Evolutionary conservation across 2,329 filamentous ascomycete species (phyloP), one percentile per base, ranked within the genome.

Genomic region (Beauveria pseudobassiana): DNA sequence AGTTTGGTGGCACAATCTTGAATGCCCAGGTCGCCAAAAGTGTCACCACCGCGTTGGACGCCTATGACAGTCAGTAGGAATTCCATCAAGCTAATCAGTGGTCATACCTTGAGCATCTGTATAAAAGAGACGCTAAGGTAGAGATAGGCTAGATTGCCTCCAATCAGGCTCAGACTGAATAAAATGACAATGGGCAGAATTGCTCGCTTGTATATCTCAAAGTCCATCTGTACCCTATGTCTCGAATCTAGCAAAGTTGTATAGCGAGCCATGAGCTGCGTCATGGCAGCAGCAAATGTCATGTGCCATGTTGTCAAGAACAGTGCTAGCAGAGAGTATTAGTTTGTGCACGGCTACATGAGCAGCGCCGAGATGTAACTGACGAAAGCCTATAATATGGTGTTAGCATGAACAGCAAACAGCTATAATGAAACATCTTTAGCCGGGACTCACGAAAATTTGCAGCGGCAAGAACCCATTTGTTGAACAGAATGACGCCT

Each of bases 401-500:
- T 20, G 55, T 58, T 58, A 49, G 51, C 38, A 20, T 46, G 20
- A 56, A 8, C 28, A 28, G 38, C 6, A 7, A 6, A n/a, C 38
- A n/a, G 16, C 6, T 1, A 40, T 5, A 1, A 28, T 2, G 28
- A 28, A 28, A 9, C 2, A 28, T 28, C 1, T 3, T 7, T 5
- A 20, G 16, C 18, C n/a, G 18, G 6, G 5, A 56, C 76, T 67
- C 74, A 78, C 76, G 84, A 80, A 97, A 97, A 65, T 90, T 83
- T 65, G 88, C 83, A 45, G 88, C 92, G 70, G 93, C 87, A 65
- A 98, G 84, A 70, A 99, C 91, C 86, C 91, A 96, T 86, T 99
- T 99, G 87, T 99, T 98, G 88, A 97, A 98, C 64, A 99, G 82
- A 74, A 98, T 99, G 73, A 98, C 92, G 70, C 89, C 91, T 46